Evolutionary conservation across 2,329 filamentous ascomycete species (phyloP).

Genomic region (Hypoxylon sp.): DNA sequence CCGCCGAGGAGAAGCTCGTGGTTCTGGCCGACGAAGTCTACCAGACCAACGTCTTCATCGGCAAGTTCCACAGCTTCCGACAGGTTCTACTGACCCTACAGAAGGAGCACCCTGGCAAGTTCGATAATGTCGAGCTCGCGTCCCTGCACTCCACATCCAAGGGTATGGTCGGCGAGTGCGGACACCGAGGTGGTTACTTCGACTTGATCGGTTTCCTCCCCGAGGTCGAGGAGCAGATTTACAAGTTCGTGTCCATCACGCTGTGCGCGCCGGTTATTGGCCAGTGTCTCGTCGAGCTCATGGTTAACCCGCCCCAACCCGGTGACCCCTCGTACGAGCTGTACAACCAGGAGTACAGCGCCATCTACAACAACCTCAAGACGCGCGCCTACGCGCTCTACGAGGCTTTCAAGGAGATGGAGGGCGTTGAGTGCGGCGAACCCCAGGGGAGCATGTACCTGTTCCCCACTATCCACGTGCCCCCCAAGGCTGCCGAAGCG

Average conservation of each 20-base stretch:
- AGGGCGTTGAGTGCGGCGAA: conserved; percentile 90
- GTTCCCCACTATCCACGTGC: conserved; percentile 91
- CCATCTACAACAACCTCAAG: conserved; percentile 83
- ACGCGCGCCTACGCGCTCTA: conserved; percentile 88
- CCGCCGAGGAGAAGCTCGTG: conserved; percentile 86
- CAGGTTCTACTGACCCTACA: conserved; percentile 86
- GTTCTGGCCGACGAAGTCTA: conserved; percentile 98
- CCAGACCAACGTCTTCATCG: conserved; percentile 97
- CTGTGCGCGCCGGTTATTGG: conserved; percentile 95
- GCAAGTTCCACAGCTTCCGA: conserved; percentile 97
- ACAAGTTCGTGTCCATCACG: conserved; percentile 98
- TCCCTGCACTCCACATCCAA: conserved; percentile 96
- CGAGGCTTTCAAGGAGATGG: conserved; percentile 93
- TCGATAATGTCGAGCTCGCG: conserved; percentile 88
- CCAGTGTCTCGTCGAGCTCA: conserved; percentile 96
- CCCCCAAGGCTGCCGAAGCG: conserved; percentile 81
- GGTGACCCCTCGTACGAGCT: conserved; percentile 88
- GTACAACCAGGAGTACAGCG: conserved; percentile 87
- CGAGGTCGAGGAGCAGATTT: conserved; percentile 91
- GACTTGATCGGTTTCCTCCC: conserved; percentile 92
- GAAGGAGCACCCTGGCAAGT: conserved; percentile 79
- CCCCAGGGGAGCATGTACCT: conserved; percentile 99
- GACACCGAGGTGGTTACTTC: conserved; percentile 97
- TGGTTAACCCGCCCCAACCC: conserved; percentile 92
- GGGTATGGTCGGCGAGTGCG: conserved; percentile 99